Evolutionary conservation across 768 basidiomycete species (phyloP).

Genomic region (Macrolepiota dolichaula): DNA sequence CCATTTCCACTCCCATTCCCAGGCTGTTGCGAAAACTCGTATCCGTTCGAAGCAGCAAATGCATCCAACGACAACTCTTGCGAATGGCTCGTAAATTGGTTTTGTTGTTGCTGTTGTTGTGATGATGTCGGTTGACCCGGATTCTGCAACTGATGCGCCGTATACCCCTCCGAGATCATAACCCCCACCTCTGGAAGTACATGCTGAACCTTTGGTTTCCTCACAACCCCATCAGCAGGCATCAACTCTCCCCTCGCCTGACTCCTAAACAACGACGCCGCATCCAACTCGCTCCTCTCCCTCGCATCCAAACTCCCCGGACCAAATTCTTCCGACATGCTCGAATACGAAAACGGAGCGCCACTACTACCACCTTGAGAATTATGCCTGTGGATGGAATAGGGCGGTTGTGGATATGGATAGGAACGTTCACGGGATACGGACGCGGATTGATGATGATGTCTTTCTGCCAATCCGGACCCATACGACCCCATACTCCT

Average conservation of each 20-base stretch:
- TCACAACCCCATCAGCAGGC: slow-evolving; percentile 27
- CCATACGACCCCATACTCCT: slow-evolving; percentile 15
- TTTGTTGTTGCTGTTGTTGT: no score
- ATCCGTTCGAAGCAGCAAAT: background rate
- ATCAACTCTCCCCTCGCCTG: slow-evolving; percentile 58
- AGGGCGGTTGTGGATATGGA: slow-evolving; percentile 7
- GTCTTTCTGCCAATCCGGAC: slow-evolving; percentile 4
- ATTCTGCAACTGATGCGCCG: slow-evolving; percentile 15
- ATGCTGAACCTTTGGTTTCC: slow-evolving; percentile 26
- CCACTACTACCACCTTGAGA: slow-evolving; percentile 8
- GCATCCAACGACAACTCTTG: background rate
- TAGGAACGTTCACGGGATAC: slow-evolving; percentile 8
- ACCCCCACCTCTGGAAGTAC: slow-evolving; percentile 27
- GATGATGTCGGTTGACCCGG: no score
- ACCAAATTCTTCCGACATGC: slow-evolving; percentile 30
- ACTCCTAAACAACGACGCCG: slow-evolving; percentile 65
- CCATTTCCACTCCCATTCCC: no score
- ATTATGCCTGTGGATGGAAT: slow-evolving; percentile 11
- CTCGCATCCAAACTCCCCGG: slow-evolving; percentile 21
- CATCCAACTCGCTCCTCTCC: slow-evolving; percentile 32
- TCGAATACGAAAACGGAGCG: slow-evolving; percentile 16
- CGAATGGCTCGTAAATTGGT: background rate
- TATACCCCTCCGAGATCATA: slow-evolving; percentile 27
- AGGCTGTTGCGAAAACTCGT: background rate
- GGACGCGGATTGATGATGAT: slow-evolving; percentile 5